A percentile compares a stretch with the other conserved stretches of the same genome.
Evolutionary conservation across 306 rosid species (phyloP).

Genomic region (Hippophae rhamnoides): DNA sequence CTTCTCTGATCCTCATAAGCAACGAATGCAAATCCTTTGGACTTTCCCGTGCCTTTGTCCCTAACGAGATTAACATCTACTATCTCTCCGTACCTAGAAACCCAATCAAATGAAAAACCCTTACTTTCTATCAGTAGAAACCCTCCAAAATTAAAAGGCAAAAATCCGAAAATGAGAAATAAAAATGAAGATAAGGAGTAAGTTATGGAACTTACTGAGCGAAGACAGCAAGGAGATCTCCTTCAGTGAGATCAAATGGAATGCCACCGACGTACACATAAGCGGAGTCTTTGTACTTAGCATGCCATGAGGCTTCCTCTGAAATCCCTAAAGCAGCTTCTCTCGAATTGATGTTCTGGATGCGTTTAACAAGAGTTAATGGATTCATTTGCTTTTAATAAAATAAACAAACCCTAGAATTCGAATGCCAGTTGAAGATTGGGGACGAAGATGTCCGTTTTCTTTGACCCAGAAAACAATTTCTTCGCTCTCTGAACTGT

Average conservation of each 20-base stretch:
- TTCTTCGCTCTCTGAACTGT: too few relatives aligned
- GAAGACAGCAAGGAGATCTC: conserved; percentile 84
- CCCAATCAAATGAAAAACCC: neutral
- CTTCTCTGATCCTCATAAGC: conserved; percentile 96
- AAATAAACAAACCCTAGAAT: neutral
- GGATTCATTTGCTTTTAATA: conserved; percentile 51
- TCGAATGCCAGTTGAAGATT: neutral
- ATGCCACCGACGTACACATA: conserved; percentile 76
- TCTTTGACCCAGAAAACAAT: too few relatives aligned
- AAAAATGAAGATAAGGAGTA: neutral
- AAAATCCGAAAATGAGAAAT: neutral
- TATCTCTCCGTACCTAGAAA: conserved; percentile 65
- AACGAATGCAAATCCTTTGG: conserved; percentile 81
- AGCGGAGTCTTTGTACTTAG: conserved; percentile 79
- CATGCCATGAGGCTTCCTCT: conserved; percentile 82
- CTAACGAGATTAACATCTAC: conserved; percentile 89
- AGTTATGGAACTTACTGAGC: conserved; percentile 48
- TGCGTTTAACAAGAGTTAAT: conserved; percentile 74
- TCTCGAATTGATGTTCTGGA: conserved; percentile 64
- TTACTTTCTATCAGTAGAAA: neutral
- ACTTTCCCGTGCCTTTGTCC: conserved; percentile 84
- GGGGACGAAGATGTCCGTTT: too few relatives aligned
- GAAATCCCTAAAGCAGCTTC: conserved; percentile 76
- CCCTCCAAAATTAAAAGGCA: neutral
- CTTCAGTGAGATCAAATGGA: conserved; percentile 89